Conservation (phyloP, 306 rosid genomes). For the Abrus pulchellus region DNA sequence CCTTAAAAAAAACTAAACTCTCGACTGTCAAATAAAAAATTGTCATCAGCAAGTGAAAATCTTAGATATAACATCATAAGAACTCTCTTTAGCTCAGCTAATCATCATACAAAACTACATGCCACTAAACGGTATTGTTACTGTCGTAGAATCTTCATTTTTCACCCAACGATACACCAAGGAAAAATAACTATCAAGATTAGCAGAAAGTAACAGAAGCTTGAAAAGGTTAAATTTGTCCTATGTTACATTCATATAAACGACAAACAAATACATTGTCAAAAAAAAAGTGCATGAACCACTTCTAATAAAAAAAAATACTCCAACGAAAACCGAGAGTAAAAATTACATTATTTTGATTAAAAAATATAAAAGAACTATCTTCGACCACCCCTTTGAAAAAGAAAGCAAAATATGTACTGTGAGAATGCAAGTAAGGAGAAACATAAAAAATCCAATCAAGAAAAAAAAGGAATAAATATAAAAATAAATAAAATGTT, state of each 20-base stretch:
- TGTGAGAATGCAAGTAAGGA: slow-evolving; percentile 22
- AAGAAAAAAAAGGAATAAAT: background rate
- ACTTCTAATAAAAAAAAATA: slow-evolving; percentile 15
- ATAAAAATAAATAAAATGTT: slow-evolving; percentile 5
- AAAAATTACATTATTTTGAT: slow-evolving; percentile 44
- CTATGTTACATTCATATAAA: slow-evolving; percentile 42
- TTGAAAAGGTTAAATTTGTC: slow-evolving; percentile 12
- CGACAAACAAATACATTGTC: slow-evolving; percentile 42
- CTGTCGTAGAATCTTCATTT: background rate
- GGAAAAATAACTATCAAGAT: background rate
- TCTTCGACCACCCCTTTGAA: slow-evolving; percentile 39
- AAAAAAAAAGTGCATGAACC: slow-evolving; percentile 37
- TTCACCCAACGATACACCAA: background rate
- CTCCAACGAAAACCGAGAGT: slow-evolving; percentile 24
- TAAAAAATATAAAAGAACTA: slow-evolving; percentile 35
- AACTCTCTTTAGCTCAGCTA: no score
- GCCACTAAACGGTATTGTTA: background rate
- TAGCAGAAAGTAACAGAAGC: background rate
- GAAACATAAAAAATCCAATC: slow-evolving; percentile 11
- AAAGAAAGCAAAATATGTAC: slow-evolving; percentile 51
- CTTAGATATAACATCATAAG: no score
- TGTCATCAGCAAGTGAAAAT: no score
- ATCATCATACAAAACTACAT: background rate
- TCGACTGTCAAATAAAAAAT: no score
- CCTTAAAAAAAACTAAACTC: no score